These are phyloP conservation scores for Schoenoplectus tabernaemontani DNA, from an alignment of 202 grass and related monocot genomes.

Conservation along the genomic window DNA sequence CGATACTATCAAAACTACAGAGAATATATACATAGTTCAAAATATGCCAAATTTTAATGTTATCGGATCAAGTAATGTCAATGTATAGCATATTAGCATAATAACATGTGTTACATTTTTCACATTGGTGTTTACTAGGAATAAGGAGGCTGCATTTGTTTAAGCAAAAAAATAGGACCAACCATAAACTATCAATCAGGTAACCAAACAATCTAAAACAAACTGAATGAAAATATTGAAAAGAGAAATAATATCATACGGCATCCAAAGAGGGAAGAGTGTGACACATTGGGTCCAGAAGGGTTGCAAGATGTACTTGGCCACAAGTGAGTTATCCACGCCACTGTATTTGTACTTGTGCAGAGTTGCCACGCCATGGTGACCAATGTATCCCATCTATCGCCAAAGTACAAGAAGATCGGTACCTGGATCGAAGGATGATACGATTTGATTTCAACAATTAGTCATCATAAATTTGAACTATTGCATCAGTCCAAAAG, in stretches of 20 bases:
- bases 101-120: background rate
- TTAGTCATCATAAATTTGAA: too few relatives aligned
- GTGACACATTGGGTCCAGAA: conserved; percentile 84
- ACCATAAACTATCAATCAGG: background rate
- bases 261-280: conserved; percentile 99
- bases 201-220: background rate
- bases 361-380: conserved; percentile 84
- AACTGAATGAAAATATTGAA: background rate
- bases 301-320: conserved; percentile 94
- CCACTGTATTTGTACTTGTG: conserved; percentile 92
- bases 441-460: too few relatives aligned
- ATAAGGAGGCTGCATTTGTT: background rate
- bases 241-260: conserved; percentile 38
- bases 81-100: background rate
- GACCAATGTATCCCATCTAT: conserved; percentile 81
- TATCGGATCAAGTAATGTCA: background rate
- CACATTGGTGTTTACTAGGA: background rate
- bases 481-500: too few relatives aligned
- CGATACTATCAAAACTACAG: too few relatives aligned
- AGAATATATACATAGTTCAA: too few relatives aligned
- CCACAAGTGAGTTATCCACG: conserved; percentile 77
- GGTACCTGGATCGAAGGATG: too few relatives aligned
- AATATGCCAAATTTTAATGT: background rate
- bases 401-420: background rate
- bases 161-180: background rate